Base-by-base conservation (phyloP, 805 yeast species). In the Pichia cabralensis region DNA sequence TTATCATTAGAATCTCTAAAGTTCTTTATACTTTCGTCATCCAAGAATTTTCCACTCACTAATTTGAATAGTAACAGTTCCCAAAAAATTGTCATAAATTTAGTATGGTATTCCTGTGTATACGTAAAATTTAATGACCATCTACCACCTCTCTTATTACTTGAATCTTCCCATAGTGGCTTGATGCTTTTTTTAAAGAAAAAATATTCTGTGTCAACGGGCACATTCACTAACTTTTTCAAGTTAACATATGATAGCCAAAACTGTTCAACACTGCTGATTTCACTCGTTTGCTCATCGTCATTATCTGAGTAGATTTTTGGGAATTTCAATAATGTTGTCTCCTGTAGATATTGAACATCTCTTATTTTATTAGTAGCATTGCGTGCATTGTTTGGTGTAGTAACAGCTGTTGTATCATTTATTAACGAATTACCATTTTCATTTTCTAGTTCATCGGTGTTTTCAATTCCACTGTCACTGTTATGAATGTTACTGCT, bases 161-260 rank as follows among this genome's bases (percentile, higher is more conserved):
- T 58, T 8, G 77, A 76, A 48, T 76, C 81, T 48, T 76, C 81
- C 81, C 83, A 76, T 31, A 73, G 69, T 9, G 83, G 83, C 43
- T 69, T 68, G 24, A 74, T 64, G 3, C 78, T 79, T 22, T 65
- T 57, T 43, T 74, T 73, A 56, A 76, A 76, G 8, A 76, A 52
- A 39, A 73, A 69, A 35, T 69, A 60, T 48, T 75, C 80, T 18
- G 74, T 61, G 15, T 74, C 74, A 30, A 54, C 51, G 14, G 60
- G 54, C 38, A 69, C 52, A 26, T 61, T 62, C 32, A 50, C 50
- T 2, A 68, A 52, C 26, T 52, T 54, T 42, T 63, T 65, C 38
- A 73, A 46, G 19, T 54, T 52, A 8, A 62, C 40, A 24, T 70
- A 44, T 23, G 65, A 49, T 43, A 58, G 46, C 76, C 76, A 72